Percentiles rank a stretch among this genome's conserved stretches.
phyloP scores from a whole-genome alignment of 495 filamentous ascomycete genomes.

The Aspergillus nidulans region DNA sequence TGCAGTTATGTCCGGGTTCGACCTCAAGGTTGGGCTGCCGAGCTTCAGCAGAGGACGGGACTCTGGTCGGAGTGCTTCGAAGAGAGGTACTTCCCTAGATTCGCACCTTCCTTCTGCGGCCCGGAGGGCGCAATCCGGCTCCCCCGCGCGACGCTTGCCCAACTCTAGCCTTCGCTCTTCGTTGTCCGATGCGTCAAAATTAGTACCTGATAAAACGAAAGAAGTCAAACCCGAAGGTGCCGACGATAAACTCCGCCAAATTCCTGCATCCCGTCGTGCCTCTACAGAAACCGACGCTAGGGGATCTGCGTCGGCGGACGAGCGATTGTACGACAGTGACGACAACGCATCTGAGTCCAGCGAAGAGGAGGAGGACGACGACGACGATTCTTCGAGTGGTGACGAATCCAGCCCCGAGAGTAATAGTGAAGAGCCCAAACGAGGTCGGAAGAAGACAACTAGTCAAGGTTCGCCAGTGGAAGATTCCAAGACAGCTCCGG shows the following conservation, averaged over 20 bases:
- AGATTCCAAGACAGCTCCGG: conserved; percentile 16
- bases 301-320: conserved; percentile 33
- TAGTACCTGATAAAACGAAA: conserved; percentile 10
- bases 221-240: conserved; percentile 33
- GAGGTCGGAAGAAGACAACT: conserved; percentile 26
- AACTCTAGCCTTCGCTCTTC: conserved; percentile 26
- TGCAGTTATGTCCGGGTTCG: conserved; percentile 39
- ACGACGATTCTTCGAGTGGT: conserved; percentile 43
- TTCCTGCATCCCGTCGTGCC: conserved; percentile 26
- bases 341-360: conserved; percentile 47
- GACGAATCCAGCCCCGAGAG: conserved; percentile 37
- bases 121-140: conserved; percentile 50
- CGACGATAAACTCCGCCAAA: conserved; percentile 50
- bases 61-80: conserved; percentile 43
- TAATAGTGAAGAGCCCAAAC: conserved; percentile 20
- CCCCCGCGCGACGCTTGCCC: conserved; percentile 46
- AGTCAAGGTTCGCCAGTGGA: conserved; percentile 20
- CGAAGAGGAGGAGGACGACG: conserved; percentile 44
- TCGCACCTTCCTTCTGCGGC: conserved; percentile 58
- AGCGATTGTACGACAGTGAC: conserved; percentile 62
- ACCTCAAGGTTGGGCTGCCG: conserved; percentile 30
- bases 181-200: conserved; percentile 34
- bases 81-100: conserved; percentile 50
- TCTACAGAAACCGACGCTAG: conserved; percentile 27
- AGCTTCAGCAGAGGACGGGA: conserved; percentile 39